phyloP scores from a whole-genome alignment of 2,329 filamentous ascomycete genomes.

The Fonsecaea pedrosoi region DNA sequence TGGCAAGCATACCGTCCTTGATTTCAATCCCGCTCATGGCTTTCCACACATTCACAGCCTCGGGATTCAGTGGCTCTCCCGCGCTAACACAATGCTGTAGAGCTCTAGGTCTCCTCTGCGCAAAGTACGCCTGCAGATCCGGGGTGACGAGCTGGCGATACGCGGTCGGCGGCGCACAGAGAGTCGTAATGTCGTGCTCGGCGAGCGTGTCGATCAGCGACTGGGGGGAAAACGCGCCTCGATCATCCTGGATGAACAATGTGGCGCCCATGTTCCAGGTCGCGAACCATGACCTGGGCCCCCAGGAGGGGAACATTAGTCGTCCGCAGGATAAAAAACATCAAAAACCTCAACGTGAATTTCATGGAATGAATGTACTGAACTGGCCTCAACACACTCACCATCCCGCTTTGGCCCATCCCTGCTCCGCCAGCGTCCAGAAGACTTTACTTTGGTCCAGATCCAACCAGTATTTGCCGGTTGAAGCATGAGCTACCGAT shows the following conservation, averaged over 20 bases:
- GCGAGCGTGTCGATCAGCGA: constrained; percentile 44
- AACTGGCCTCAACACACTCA: too few species aligned
- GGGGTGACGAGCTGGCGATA: constrained; percentile 49
- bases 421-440: constrained; percentile 51
- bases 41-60: constrained; percentile 47
- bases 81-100: constrained; percentile 47
- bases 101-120: constrained; percentile 39
- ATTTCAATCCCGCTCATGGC: constrained; percentile 45
- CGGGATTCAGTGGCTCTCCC: constrained; percentile 48
- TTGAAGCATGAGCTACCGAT: constrained; percentile 43
- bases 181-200: constrained; percentile 48
- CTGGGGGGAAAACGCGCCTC: constrained; percentile 44
- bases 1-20: constrained; percentile 41
- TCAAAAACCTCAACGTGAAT: too few species aligned
- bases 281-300: constrained; percentile 43
- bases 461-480: constrained; percentile 47
- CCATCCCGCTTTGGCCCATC: constrained; percentile 48
- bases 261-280: constrained; percentile 50
- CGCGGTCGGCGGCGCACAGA: constrained; percentile 49
- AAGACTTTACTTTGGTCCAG: constrained; percentile 46
- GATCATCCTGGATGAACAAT: constrained; percentile 49
- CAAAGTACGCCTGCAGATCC: constrained; percentile 41
- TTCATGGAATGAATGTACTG: too few species aligned
- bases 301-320: too few species aligned
- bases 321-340: too few species aligned